A percentile compares a stretch with the other conserved stretches of the same genome.
These are phyloP conservation scores for Colletotrichum sp. DNA, from an alignment of 2,329 filamentous ascomycete genomes.

Conservation along the genomic window DNA sequence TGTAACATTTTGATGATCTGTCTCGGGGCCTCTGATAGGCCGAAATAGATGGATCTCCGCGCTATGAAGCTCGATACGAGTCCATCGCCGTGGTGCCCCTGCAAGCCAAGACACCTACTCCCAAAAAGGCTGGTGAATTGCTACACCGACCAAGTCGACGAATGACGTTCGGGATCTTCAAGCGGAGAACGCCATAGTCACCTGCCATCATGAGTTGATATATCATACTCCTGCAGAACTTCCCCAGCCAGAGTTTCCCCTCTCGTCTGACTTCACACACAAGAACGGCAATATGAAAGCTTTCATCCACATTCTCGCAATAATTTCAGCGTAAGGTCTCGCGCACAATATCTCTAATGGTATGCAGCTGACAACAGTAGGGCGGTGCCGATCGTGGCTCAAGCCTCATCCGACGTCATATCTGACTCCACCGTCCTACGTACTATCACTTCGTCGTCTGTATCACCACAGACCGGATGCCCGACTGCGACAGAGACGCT, in stretches of 20 bases:
- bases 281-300: not conserved
- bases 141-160: not conserved
- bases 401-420: not conserved
- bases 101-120: not conserved
- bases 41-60: not conserved
- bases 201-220: not conserved
- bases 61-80: not conserved
- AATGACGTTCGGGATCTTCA: not conserved
- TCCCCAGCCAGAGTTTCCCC: not conserved
- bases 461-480: conserved; percentile 21
- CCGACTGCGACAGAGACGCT: conserved; percentile 36
- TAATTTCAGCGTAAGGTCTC: not conserved
- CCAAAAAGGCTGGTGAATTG: not conserved
- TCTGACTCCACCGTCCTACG: not conserved
- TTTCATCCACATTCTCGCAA: not conserved
- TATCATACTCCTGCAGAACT: not conserved
- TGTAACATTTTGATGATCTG: not conserved
- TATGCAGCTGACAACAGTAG: not conserved
- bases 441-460: not conserved
- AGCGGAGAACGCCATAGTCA: not conserved
- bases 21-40: not conserved
- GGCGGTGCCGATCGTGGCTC: not conserved
- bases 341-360: accelerated
- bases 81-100: not conserved
- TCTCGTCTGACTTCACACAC: not conserved